Percentiles rank a stretch among this genome's conserved stretches.
phyloP scores from a whole-genome alignment of 306 rosid species.

The Pyrus communis region DNA sequence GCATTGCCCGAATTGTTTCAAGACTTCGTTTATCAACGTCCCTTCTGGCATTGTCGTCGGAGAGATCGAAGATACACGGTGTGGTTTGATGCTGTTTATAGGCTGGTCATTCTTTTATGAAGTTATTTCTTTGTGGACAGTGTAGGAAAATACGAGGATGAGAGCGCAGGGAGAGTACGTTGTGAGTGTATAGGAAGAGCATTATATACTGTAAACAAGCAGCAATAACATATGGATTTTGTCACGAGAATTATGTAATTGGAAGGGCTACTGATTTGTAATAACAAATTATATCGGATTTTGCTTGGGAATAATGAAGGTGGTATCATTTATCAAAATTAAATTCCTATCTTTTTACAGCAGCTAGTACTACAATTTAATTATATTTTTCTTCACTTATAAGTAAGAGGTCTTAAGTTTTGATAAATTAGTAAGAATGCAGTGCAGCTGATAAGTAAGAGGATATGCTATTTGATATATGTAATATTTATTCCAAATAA shows the following conservation, averaged over 20 bases:
- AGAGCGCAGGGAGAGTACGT: not conserved
- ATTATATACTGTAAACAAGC: not conserved
- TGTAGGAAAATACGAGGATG: not conserved
- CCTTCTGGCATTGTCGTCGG: conserved; percentile 1
- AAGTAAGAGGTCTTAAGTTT: too few species aligned
- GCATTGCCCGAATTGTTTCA: not conserved
- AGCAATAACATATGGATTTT: not conserved
- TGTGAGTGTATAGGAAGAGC: not conserved
- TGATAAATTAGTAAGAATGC: too few species aligned
- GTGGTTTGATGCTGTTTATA: too few species aligned
- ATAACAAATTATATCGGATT: not conserved
- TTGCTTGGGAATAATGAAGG: not conserved
- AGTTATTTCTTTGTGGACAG: not conserved
- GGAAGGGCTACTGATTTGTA: not conserved
- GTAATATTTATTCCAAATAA: too few species aligned
- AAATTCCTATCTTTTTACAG: too few species aligned
- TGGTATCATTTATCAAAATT: too few species aligned
- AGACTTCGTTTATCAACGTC: not conserved
- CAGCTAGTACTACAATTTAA: too few species aligned
- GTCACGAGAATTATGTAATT: not conserved
- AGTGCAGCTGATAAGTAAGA: too few species aligned
- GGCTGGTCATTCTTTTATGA: not conserved
- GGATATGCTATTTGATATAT: too few species aligned
- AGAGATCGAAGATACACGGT: conserved; percentile 7
- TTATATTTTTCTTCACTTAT: too few species aligned